Percentiles rank a stretch among this genome's conserved stretches.
These are phyloP conservation scores for Penicillium coffeae DNA, from an alignment of 495 filamentous ascomycete genomes.

Conservation along the genomic window DNA sequence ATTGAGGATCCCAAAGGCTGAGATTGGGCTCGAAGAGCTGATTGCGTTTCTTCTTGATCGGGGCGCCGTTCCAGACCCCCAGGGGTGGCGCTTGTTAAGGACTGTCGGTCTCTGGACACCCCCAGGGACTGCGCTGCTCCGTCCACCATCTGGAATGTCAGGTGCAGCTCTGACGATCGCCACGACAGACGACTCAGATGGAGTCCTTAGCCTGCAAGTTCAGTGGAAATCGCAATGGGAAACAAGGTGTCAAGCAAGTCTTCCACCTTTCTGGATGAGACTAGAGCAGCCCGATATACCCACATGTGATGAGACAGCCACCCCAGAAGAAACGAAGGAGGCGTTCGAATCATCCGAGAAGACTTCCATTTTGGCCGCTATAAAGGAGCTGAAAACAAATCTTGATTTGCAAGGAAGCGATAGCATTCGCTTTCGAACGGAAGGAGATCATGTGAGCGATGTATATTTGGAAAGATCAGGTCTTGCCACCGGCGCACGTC, in stretches of 20 bases:
- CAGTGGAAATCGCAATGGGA: neutral
- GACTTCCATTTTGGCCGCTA: neutral
- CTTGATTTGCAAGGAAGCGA: neutral
- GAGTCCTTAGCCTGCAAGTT: neutral
- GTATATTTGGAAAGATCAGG: neutral
- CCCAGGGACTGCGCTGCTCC: conserved; percentile 2
- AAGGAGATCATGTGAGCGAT: neutral
- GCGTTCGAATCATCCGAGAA: neutral
- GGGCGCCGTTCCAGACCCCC: conserved; percentile 4
- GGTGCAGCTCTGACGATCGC: neutral
- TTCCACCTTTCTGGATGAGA: conserved; percentile 1
- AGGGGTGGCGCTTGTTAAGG: conserved; percentile 5
- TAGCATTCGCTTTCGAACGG: neutral
- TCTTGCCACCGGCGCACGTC: neutral
- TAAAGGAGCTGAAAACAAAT: neutral
- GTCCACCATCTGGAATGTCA: neutral
- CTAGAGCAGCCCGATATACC: neutral
- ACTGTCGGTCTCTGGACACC: conserved; percentile 7
- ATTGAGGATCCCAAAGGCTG: conserved; percentile 3
- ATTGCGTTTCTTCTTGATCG: conserved; percentile 7
- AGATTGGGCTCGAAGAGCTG: conserved; percentile 6
- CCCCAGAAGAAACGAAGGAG: neutral
- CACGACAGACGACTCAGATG: neutral
- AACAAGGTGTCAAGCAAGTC: neutral
- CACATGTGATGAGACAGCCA: neutral